Evolutionary conservation across 495 filamentous ascomycete genomes (phyloP).

Genomic region (Xylaria cubensis): DNA sequence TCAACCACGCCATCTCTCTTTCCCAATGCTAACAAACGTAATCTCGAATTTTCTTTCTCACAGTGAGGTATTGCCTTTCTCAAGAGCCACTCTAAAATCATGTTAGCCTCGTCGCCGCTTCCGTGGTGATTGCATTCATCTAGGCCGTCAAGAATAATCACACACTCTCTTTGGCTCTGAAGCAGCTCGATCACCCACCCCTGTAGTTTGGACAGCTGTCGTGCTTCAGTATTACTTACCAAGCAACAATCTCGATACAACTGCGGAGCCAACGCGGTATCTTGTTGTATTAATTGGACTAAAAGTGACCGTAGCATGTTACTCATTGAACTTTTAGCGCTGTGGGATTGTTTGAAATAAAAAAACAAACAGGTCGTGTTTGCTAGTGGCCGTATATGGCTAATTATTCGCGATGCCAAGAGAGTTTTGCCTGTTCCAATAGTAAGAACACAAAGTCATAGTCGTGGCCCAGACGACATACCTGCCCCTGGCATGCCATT

Average conservation of each 20-base stretch:
- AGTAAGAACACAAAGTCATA: not conserved
- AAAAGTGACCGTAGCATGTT: not conserved
- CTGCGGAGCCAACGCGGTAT: not conserved
- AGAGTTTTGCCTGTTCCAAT: not conserved
- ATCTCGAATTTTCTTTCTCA: not conserved
- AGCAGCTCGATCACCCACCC: not conserved
- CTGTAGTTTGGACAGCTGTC: not conserved
- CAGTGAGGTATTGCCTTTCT: constrained; percentile 1
- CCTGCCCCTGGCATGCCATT: not conserved
- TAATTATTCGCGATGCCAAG: not conserved
- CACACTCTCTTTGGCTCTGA: not conserved
- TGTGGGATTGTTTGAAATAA: not conserved
- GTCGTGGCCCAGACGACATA: not conserved
- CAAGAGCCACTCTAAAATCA: constrained; percentile 18
- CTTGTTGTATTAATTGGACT: not conserved
- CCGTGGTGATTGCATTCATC: constrained; percentile 19
- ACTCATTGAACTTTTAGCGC: not conserved
- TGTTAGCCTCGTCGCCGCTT: not conserved
- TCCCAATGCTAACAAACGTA: constrained; percentile 22
- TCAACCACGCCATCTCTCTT: constrained; percentile 24
- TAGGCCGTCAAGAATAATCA: constrained; percentile 22
- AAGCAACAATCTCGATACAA: not conserved
- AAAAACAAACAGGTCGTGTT: not conserved
- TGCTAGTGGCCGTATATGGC: not conserved
- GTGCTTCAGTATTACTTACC: not conserved